Percentiles rank a stretch among this genome's conserved stretches.
Evolutionary conservation across 805 yeast genomes (phyloP).

Genomic region (Alloascoidea africana): DNA sequence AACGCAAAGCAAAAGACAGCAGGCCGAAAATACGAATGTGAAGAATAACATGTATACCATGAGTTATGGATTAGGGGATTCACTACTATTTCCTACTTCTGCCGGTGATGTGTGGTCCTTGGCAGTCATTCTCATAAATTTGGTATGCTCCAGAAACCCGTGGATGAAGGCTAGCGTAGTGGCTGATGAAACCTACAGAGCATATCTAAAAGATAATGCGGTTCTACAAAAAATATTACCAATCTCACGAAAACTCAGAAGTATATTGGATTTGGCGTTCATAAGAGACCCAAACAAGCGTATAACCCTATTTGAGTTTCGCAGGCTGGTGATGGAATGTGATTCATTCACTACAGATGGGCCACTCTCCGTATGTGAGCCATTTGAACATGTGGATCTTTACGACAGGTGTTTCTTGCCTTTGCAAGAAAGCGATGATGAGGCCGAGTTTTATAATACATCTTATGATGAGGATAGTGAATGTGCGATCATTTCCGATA

Average conservation of each 20-base stretch:
- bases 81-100: conserved; percentile 43
- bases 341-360: conserved; percentile 8
- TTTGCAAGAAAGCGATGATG: background rate
- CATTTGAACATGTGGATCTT: background rate
- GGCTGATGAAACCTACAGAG: conserved; percentile 40
- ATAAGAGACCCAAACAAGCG: conserved; percentile 11
- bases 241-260: conserved; percentile 45
- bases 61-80: conserved; percentile 3
- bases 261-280: conserved; percentile 24
- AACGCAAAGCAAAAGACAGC: too few relatives aligned
- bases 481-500: too few relatives aligned
- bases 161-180: conserved; percentile 70
- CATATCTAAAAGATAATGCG: conserved; percentile 33
- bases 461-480: too few relatives aligned
- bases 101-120: conserved; percentile 84
- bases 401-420: background rate
- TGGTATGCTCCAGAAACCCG: conserved; percentile 76
- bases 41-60: conserved; percentile 8
- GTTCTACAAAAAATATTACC: conserved; percentile 59
- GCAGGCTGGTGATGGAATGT: conserved; percentile 7
- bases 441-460: too few relatives aligned
- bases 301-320: conserved; percentile 11
- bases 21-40: conserved; percentile 19
- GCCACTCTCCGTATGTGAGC: background rate
- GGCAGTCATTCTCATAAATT: conserved; percentile 65